phyloP scores from a whole-genome alignment of 495 filamentous ascomycete species.

The Penicillium canescens region DNA sequence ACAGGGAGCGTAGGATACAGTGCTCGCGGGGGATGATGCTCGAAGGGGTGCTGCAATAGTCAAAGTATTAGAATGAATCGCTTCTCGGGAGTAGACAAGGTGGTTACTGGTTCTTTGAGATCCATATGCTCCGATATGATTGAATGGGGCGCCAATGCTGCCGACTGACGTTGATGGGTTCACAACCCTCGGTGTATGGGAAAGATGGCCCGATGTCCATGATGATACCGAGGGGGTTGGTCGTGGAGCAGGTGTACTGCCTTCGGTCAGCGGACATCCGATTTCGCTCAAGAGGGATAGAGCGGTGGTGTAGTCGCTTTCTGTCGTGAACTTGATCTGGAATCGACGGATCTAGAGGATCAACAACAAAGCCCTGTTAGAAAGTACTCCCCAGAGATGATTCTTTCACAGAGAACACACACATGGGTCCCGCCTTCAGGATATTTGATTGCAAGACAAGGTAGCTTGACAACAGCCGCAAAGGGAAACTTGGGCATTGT shows the following conservation, averaged over 20 bases:
- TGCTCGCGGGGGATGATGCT: constrained; percentile 13
- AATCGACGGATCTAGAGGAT: constrained; percentile 37
- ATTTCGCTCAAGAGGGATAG: constrained; percentile 39
- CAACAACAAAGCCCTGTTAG: not conserved
- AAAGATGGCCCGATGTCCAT: constrained; percentile 20
- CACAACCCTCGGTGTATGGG: not conserved
- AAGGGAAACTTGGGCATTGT: constrained; percentile 25
- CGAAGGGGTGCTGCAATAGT: constrained; percentile 1
- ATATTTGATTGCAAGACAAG: constrained; percentile 47
- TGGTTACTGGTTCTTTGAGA: constrained; percentile 14
- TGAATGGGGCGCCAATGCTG: constrained; percentile 3
- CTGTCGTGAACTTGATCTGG: constrained; percentile 42
- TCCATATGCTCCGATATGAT: constrained; percentile 5
- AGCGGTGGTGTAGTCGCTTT: constrained; percentile 38
- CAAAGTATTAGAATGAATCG: not conserved
- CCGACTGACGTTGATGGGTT: constrained; percentile 14
- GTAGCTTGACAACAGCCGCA: constrained; percentile 43
- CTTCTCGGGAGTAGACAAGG: not conserved
- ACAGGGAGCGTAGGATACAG: not conserved
- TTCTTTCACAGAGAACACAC: constrained; percentile 1
- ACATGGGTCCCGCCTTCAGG: constrained; percentile 19
- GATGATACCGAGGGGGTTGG: constrained; percentile 31
- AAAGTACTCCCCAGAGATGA: not conserved
- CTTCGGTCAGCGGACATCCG: constrained; percentile 43
- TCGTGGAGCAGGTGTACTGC: constrained; percentile 20